Evolutionary conservation across 1,284 basidiomycete genomes (phyloP), one percentile per base, ranked within the genome.

Genomic region (Leccinum fallax): DNA sequence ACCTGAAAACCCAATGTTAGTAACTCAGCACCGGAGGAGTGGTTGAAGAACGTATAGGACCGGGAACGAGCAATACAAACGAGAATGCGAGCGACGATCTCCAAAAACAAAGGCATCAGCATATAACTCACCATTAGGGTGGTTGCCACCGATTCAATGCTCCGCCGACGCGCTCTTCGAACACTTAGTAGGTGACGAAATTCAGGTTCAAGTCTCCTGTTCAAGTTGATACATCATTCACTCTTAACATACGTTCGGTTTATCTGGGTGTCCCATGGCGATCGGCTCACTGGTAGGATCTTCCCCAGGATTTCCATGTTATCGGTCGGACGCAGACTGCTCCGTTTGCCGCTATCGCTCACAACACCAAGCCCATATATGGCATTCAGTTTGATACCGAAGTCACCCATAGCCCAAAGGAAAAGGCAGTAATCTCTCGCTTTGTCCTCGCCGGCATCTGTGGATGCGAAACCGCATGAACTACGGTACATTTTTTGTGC

Each of bases 221-320:
- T 26, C 8, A 2, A 38, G 6, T 15, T 15, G 28, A 26, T 53
- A 11, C 1, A 48, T 11, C n/a, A n/a, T 7, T 21, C 1, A 3
- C 26, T 55, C 21, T 58, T 9, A 61, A 7, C 9, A 3, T 6
- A 5, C 9, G 10, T 21, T n/a, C 68, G 97, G 92, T 21, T 21
- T 21, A 96, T 98, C 43, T 99, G 97, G 97, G 99, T 99, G 97
- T 98, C 95, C 38, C 97, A 99, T 76, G 96, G 97, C 24, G 97
- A 99, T 77, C 95, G 97, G 71, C 85, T 99, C 54, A 21, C 21
- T 21, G 21, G 21, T 90, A 88, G 40, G 85, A 84, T 61, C 83
- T 92, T 8, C 97, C 97, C 19, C 80, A 88, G 0, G 80, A 90
- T 70, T 99, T 98, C 79, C 87, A 93, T 71, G 85, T 93, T 66